Evolutionary conservation across 805 yeast genomes (phyloP), one percentile per base, ranked within the genome.

Genomic region (Nadsonia fulvescens): DNA sequence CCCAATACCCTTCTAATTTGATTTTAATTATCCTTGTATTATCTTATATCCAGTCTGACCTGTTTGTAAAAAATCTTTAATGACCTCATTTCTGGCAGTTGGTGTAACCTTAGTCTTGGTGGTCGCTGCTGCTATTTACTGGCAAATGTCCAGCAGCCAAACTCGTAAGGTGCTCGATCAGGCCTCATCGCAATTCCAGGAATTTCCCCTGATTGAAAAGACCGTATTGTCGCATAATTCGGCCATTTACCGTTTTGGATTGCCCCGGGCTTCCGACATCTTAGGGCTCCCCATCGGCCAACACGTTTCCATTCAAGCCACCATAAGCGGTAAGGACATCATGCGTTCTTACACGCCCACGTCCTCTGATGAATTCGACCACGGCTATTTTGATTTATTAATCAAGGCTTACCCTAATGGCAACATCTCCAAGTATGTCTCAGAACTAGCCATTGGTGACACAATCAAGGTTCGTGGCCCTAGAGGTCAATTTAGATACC

Each of bases 221-320:
- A 70, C 75, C 11, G 62, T 71, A 22, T 56, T 83, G n/a, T 63
- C 79, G 12, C 86, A 77, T 47, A 79, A 82, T 51, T 64, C 92
- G 13, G 79, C 86, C 24, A 52, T 79, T 18, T 49, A 78, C 54
- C 64, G 83, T 46, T 83, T 83, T 43, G 83, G 77, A 2, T 63
- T 83, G 36, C 93, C 93, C 30, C 61, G 66, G 32, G 63, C 74
- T 17, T 60, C 67, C 24, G 86, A 78, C 47, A 59, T 70, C 27
- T 62, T 83, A 32, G 94, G 94, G 7, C 61, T 83, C 39, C 95
- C 95, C 30, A 74, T 81, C 46, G 95, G 95, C 25, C 95, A 83
- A 54, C 95, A 83, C 48, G 73, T 83, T 42, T 66, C 83, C 23
- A 69, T 83, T 40, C 69, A 70, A 15, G 83, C 91, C 14, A 56